Base-by-base conservation (phyloP, 306 rosid genomes). In the Nissolia schottii region DNA sequence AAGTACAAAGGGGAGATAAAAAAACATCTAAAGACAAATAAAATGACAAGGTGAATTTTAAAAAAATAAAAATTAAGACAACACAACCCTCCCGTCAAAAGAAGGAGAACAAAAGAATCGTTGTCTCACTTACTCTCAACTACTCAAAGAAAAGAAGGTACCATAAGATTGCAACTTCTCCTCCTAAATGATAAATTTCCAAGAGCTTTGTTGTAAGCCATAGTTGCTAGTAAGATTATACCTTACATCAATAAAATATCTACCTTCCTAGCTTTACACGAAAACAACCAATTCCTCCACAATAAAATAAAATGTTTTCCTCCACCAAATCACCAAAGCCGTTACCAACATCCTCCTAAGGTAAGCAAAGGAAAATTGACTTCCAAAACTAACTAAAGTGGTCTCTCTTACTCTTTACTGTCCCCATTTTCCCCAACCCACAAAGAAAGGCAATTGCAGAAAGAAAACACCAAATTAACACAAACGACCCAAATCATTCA, bases 271-370 rank as follows among this genome's bases (percentile, higher is more conserved):
- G 29, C 31, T 58, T 45, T 55, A 32, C 2, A 16, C 13, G 45
- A 59, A 6, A 53, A 23, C 22, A 81, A 20, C 51, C 34, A 45
- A 25, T 46, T 67, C 34, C 62, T 18, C 48, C 63, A 43, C 14
- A 50, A 50, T 27, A 72, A 8, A n/a, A n/a, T n/a, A n/a, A 53
- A 43, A 71, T 24, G 28, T 27, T 55, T 32, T 20, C 37, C 29
- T 32, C 46, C 23, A 37, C 37, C 38, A 55, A 67, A 53, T 37
- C 35, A 27, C 43, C 61, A 22, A 46, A 61, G 64, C 76, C 65
- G 74, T 28, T 55, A 56, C 62, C 71, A 46, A 65, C 75, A 56
- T 46, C 55, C 38, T 28, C 53, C 56, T 14, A 55, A 56, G 66
- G 48, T 50, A 20, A 4, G 14, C 59, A 77, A 29, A 70, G 28